phyloP scores from a whole-genome alignment of 2,329 filamentous ascomycete genomes.

The Chrysoporthe deuterocubensis region DNA sequence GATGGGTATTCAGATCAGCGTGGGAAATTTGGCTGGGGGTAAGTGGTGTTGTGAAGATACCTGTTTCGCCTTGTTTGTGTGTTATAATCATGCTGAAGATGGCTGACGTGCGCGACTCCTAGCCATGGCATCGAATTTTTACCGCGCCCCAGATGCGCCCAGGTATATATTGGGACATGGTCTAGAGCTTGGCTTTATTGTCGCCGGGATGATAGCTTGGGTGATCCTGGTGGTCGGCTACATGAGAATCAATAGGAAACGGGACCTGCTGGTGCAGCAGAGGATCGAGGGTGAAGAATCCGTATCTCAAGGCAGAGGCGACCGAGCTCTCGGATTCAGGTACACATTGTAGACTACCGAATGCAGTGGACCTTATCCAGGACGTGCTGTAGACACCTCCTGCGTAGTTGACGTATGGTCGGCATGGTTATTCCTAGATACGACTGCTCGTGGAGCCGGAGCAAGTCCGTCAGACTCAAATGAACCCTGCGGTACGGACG shows the following conservation, averaged over 20 bases:
- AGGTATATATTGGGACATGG: constrained; percentile 55
- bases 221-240: constrained; percentile 55
- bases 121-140: constrained; percentile 76
- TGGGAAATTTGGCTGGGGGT: constrained; percentile 59
- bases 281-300: background rate
- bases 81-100: background rate
- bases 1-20: constrained; percentile 66
- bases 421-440: no score
- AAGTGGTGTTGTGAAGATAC: background rate
- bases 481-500: no score
- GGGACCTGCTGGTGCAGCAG: constrained; percentile 39
- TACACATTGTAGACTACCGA: background rate
- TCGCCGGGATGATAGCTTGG: constrained; percentile 48
- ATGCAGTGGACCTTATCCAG: background rate
- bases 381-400: no score
- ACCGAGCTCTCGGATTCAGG: background rate
- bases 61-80: no score
- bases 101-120: background rate
- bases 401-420: no score
- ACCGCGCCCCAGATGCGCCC: constrained; percentile 55
- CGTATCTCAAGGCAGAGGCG: background rate
- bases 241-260: constrained; percentile 60
- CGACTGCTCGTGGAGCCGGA: no score
- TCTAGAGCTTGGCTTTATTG: constrained; percentile 55
- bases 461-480: no score